phyloP scores from a whole-genome alignment of 441 rosid genomes.

The Bruguiera hainesii region DNA sequence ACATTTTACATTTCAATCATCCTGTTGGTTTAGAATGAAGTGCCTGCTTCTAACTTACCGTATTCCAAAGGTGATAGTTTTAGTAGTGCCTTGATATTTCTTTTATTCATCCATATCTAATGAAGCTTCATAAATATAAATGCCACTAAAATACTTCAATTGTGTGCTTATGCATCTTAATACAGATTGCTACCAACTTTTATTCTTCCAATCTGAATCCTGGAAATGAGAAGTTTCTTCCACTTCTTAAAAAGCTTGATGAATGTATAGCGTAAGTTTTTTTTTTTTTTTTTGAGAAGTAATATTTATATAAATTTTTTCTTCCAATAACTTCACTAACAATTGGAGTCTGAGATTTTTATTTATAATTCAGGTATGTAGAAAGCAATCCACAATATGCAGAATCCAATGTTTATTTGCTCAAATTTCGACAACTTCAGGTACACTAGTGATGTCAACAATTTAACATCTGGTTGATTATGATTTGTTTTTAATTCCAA shows the following conservation, averaged over 20 bases:
- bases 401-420: conserved; percentile 89
- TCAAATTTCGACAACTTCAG: conserved; percentile 98
- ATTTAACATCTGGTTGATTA: conserved; percentile 9
- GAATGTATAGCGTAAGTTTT: conserved; percentile 91
- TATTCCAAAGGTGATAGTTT: no score
- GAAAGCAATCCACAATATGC: conserved; percentile 93
- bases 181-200: conserved; percentile 86
- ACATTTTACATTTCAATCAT: not conserved
- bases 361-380: conserved; percentile 53
- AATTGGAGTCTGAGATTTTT: conserved; percentile 7
- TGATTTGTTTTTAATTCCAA: conserved; percentile 1
- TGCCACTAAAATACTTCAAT: conserved; percentile 8
- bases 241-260: conserved; percentile 85
- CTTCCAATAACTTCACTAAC: conserved; percentile 1
- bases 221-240: conserved; percentile 78
- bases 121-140: not conserved
- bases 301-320: not conserved
- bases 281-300: not conserved
- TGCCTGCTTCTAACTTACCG: no score
- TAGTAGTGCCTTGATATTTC: not conserved
- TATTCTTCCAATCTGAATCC: conserved; percentile 84
- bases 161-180: conserved; percentile 14
- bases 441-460: conserved; percentile 31
- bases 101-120: not conserved
- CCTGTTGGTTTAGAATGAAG: no score